phyloP scores from a whole-genome alignment of 148 eudicot genomes.

The Talinum fruticosum region DNA sequence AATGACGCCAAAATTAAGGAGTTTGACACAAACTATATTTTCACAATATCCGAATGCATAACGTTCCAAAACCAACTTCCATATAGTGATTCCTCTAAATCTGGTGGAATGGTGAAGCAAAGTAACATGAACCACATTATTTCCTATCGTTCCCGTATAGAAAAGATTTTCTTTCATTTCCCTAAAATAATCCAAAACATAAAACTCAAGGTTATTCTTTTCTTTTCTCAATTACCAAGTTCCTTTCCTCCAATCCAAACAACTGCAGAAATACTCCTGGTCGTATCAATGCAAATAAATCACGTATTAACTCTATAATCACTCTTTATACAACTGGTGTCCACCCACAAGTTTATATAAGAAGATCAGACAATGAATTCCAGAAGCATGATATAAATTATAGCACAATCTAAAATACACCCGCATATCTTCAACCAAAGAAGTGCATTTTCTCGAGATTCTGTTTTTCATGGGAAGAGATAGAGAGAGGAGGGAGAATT shows the following conservation, averaged over 20 bases:
- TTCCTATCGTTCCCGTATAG: background rate
- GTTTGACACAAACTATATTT: background rate
- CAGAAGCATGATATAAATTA: background rate
- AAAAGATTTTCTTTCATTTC: no score
- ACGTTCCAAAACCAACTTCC: background rate
- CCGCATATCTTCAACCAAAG: background rate
- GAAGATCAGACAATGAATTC: background rate
- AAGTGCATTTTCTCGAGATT: background rate
- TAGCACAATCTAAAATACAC: background rate
- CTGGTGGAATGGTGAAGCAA: background rate
- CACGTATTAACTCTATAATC: background rate
- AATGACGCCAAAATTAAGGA: no score
- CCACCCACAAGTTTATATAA: background rate
- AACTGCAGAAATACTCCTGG: no score
- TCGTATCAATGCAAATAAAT: no score
- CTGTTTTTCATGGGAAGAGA: no score
- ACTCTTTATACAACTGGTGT: background rate
- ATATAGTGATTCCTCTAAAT: background rate
- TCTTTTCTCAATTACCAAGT: no score
- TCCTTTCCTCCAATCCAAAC: background rate
- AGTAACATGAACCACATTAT: background rate
- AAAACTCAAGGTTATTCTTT: background rate
- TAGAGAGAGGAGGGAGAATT: no score
- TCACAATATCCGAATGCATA: background rate
- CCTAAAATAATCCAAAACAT: background rate